phyloP scores from a whole-genome alignment of 495 filamentous ascomycete genomes.

The Bacidia gigantensis region DNA sequence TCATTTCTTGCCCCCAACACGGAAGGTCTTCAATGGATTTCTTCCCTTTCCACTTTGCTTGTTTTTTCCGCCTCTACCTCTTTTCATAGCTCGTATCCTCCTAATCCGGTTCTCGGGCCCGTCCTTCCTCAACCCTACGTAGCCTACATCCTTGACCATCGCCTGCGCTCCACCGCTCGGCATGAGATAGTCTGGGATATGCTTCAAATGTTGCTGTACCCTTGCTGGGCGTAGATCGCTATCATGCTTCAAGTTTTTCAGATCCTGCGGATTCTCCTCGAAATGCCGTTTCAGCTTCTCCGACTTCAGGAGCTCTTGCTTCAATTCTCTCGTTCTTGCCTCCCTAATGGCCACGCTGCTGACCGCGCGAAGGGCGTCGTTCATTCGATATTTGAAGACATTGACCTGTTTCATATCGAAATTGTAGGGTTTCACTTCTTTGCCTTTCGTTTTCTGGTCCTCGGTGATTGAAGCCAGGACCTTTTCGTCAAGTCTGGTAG shows the following conservation, averaged over 20 bases:
- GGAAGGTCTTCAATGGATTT: conserved; percentile 88
- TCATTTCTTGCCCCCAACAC: conserved; percentile 28
- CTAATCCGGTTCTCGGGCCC: conserved; percentile 37
- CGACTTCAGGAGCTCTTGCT: conserved; percentile 77
- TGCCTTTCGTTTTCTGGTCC: conserved; percentile 56
- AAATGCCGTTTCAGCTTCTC: conserved; percentile 92
- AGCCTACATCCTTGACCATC: conserved; percentile 37
- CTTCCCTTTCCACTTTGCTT: conserved; percentile 47
- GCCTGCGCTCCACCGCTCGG: conserved; percentile 63
- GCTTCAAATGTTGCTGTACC: conserved; percentile 79
- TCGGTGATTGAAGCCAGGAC: conserved; percentile 59
- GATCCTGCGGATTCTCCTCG: conserved; percentile 86
- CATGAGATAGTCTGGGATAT: conserved; percentile 90
- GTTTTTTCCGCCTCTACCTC: conserved; percentile 41
- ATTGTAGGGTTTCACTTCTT: conserved; percentile 72
- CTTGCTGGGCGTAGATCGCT: conserved; percentile 66
- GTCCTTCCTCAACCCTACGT: conserved; percentile 52
- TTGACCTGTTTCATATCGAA: conserved; percentile 93
- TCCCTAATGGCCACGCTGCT: conserved; percentile 76
- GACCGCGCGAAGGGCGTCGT: conserved; percentile 71
- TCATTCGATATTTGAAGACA: conserved; percentile 87
- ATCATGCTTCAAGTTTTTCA: conserved; percentile 80
- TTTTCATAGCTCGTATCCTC: conserved; percentile 58
- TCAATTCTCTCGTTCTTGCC: conserved; percentile 73
- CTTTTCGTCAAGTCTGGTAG: conserved; percentile 68